Conservation (phyloP, 2,329 filamentous ascomycete species). For the Gliomastix tumulicola region DNA sequence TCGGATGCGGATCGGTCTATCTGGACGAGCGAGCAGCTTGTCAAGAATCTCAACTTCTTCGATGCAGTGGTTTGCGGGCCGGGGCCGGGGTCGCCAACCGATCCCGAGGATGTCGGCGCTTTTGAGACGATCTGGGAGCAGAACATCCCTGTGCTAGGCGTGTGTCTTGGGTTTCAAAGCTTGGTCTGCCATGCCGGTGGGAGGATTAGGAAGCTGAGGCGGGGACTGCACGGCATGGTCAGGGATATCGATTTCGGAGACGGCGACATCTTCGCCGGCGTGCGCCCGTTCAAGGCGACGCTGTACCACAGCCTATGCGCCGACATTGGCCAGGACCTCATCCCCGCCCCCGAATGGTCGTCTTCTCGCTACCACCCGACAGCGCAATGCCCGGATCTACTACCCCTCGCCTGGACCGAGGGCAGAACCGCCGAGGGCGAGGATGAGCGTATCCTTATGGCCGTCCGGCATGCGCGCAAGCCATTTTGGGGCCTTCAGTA, state of each 20-base stretch:
- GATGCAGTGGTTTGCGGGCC: slow-evolving; percentile 87
- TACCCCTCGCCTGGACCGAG: slow-evolving; percentile 58
- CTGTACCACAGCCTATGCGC: slow-evolving; percentile 66
- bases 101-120: slow-evolving; percentile 70
- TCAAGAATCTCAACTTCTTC: slow-evolving; percentile 47
- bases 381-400: slow-evolving; percentile 28
- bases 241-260: slow-evolving; percentile 53
- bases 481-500: slow-evolving; percentile 89
- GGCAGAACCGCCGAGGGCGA: slow-evolving; percentile 27
- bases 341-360: slow-evolving; percentile 26
- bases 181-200: slow-evolving; percentile 64
- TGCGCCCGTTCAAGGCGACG: slow-evolving; percentile 59
- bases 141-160: slow-evolving; percentile 72
- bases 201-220: slow-evolving; percentile 55
- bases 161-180: slow-evolving; percentile 86
- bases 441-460: slow-evolving; percentile 61
- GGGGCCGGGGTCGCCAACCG: slow-evolving; percentile 75
- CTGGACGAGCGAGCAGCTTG: slow-evolving; percentile 37
- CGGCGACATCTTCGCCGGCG: slow-evolving; percentile 58
- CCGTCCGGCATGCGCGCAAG: slow-evolving; percentile 55
- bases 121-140: slow-evolving; percentile 70
- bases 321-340: slow-evolving; percentile 41
- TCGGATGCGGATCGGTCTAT: slow-evolving; percentile 50
- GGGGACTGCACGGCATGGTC: slow-evolving; percentile 78
- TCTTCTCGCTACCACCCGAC: slow-evolving; percentile 9